Base-by-base conservation (phyloP, 2,329 filamentous ascomycete genomes). In the Aspergillus pseudoglaucus region DNA sequence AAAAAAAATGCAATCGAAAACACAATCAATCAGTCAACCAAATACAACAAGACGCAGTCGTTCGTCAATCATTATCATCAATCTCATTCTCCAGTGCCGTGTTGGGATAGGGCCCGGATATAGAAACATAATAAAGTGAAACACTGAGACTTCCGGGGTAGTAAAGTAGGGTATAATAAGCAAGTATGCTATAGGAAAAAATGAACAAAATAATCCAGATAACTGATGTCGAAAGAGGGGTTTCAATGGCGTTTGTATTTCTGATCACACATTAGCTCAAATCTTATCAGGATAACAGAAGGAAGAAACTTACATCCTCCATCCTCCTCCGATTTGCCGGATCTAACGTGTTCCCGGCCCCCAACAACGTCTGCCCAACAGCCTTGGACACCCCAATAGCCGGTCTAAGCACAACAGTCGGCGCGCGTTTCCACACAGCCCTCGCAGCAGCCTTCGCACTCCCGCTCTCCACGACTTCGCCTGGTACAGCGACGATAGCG, bases 401-500 rank as follows among this genome's bases (percentile, higher is more conserved):
- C 6, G 93, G 93, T 47, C 90, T 77, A 57, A 98, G 81, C 45
- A 98, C 86, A 17, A 97, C 88, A 0, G 90, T 96, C n/a, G 93
- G 93, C 25, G 90, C 90, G 57, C 88, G 82, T 65, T 80, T 85
- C 51, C 85, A 77, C 15, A 98, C 83, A 1, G 86, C 90, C 60
- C 76, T 83, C 12, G 89, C 88, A 1, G 87, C 89, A 2, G 88
- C 89, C 38, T 83, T 81, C 1, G 91, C 90, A 50, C 82, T 90
- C 18, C 83, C 81, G 59, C 87, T 90, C 60, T 96, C 90, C 76
- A 95, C 85, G 1, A 95, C 81, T 64, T 97, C 91, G 0, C 86
- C 88, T 0, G 93, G 91, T 22, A 98, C 88, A 1, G 91, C 93
- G 59, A 98, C 91, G 49, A 98, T 89, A 8, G 91, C 93, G 69